Base-by-base conservation (phyloP, 1,139 yeast species). In the Saccharomyces pastorianus region DNA sequence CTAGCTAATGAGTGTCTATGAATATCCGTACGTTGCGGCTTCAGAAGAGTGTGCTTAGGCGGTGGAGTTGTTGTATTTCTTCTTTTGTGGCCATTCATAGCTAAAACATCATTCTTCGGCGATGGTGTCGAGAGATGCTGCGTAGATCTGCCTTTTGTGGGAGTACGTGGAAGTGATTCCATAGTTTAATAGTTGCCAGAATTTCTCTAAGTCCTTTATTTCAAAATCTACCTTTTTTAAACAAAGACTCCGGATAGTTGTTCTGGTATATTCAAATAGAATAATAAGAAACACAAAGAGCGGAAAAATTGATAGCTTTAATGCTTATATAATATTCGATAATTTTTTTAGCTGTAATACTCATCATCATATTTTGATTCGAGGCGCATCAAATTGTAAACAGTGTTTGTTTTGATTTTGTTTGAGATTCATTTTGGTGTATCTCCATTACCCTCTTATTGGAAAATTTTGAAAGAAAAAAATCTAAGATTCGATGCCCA, bases 1-100 rank as follows among this genome's bases (percentile, higher is more conserved):
- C 48, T 48, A 20, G 47, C 51, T 11, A 49, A 42, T 38, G 48
- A 50, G 25, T 44, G 46, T 4, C 51, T 28, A 8, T 29, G 44
- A 17, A 38, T 25, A 20, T 38, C 51, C 28, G 38, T n/a, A 53
- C 46, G 34, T 55, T 53, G 23, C 50, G 46, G n/a, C 46, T 28
- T n/a, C 50, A 38, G 26, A 50, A 20, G 32, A 17, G 6, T 25
- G 28, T 9, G 23, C 8, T 29, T 41, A 29, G 27, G 48, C 7
- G 52, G 52, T 6, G 52, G 52, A n/a, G 52, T 50, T 7, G 57
- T 56, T 4, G 58, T 56, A 47, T 56, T 52, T 34, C 58, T 46
- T 31, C 58, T 54, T 42, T 52, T 51, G 17, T 49, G 38, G 34
- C 27, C 27, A 11, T 41, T 32, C 47, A 55, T 26, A 41, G 50